A percentile compares a stretch with the other conserved stretches of the same genome.
phyloP scores from a whole-genome alignment of 1,139 yeast genomes.

The Wickerhamomyces sp. region DNA sequence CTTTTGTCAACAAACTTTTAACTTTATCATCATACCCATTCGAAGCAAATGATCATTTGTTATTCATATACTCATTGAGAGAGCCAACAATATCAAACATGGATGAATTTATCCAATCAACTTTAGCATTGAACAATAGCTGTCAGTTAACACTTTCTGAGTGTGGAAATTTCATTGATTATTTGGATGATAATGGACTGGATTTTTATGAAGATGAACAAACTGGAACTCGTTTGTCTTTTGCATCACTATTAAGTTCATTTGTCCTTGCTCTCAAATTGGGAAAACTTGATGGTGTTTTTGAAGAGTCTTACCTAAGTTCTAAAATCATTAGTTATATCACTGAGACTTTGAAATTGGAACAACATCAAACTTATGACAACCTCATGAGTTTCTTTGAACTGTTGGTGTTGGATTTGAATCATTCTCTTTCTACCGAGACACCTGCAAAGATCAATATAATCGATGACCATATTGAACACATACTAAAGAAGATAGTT shows the following conservation, averaged over 20 bases:
- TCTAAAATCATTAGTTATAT: constrained; percentile 3
- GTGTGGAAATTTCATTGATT: constrained; percentile 4
- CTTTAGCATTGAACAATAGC: background rate
- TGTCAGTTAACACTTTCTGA: constrained; percentile 6
- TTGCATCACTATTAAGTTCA: constrained; percentile 11
- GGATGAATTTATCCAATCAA: background rate
- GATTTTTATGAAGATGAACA: background rate
- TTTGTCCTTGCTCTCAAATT: constrained; percentile 11
- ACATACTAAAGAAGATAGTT: constrained; percentile 12
- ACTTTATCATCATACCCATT: background rate
- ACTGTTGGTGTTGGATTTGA: constrained; percentile 17
- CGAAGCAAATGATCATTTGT: background rate
- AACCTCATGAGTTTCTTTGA: constrained; percentile 19
- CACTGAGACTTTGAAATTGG: constrained; percentile 4
- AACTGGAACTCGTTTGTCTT: constrained; percentile 4
- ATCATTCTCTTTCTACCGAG: constrained; percentile 11
- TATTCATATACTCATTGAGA: background rate
- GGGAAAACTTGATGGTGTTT: constrained; percentile 9
- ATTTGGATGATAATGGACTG: constrained; percentile 3
- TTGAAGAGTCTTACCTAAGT: constrained; percentile 5
- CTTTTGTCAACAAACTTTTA: background rate
- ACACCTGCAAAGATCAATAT: constrained; percentile 8
- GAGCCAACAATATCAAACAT: background rate
- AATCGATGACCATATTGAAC: constrained; percentile 6
- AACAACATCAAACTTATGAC: constrained; percentile 12